Evolutionary conservation across 2,329 filamentous ascomycete species (phyloP).

Genomic region (Passalora sequoiae): DNA sequence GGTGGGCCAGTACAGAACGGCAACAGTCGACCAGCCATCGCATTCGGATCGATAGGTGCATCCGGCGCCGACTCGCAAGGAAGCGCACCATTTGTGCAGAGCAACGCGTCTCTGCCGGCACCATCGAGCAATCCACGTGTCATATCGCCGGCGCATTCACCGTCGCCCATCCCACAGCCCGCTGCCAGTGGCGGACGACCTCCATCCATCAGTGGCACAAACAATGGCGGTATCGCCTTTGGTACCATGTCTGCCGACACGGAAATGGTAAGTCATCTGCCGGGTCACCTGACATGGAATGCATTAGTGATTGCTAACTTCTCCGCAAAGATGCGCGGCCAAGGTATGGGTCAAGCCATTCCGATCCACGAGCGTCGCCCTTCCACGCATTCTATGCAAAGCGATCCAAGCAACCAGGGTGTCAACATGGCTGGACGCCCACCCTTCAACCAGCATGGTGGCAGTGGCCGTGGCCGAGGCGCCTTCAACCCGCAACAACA

Average conservation of each 20-base stretch:
- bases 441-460: constrained; percentile 38
- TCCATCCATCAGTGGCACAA: constrained; percentile 66
- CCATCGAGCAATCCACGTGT: constrained; percentile 60
- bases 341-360: constrained; percentile 40
- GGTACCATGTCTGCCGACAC: constrained; percentile 72
- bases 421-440: constrained; percentile 35
- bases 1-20: constrained; percentile 58
- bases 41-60: constrained; percentile 72
- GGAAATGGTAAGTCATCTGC: constrained; percentile 56
- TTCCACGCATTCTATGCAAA: constrained; percentile 77
- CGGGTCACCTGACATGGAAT: constrained; percentile 13
- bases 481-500: constrained; percentile 45
- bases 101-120: constrained; percentile 54
- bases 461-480: constrained; percentile 51
- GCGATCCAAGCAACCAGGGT: constrained; percentile 61
- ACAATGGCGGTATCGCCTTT: constrained; percentile 69
- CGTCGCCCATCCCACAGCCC: constrained; percentile 87
- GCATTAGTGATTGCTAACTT: constrained; percentile 2
- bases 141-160: constrained; percentile 79
- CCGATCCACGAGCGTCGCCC: constrained; percentile 78
- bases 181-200: constrained; percentile 78
- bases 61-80: constrained; percentile 56
- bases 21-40: constrained; percentile 54
- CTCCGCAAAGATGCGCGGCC: constrained; percentile 25
- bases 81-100: constrained; percentile 62